Conservation (phyloP, 129 eudicot genomes). For the Sambucus nigra region DNA sequence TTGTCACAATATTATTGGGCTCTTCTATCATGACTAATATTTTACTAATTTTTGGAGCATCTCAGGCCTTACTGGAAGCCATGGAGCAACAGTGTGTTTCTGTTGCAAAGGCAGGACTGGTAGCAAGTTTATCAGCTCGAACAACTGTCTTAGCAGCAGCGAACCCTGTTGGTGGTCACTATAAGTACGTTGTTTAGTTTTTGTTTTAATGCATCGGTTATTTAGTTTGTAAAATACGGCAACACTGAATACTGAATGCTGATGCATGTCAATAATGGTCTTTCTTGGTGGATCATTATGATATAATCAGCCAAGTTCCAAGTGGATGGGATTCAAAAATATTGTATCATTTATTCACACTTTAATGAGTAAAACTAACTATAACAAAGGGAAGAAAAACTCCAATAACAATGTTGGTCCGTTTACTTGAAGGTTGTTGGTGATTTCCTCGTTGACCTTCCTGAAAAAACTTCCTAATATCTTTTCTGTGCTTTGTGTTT, state of each 20-base stretch:
- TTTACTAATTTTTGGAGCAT: constrained; percentile 12
- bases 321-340: background rate
- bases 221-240: too few species aligned
- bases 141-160: constrained; percentile 99
- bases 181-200: constrained; percentile 40
- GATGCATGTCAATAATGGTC: background rate
- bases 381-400: background rate
- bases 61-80: constrained; percentile 86
- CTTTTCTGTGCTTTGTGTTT: constrained; percentile 5
- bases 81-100: constrained; percentile 99
- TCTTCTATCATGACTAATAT: background rate
- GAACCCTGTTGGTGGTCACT: constrained; percentile 98
- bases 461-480: background rate
- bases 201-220: background rate
- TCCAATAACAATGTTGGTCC: background rate
- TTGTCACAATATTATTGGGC: constrained; percentile 7
- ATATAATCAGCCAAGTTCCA: background rate
- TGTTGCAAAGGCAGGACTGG: constrained; percentile 98
- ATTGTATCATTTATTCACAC: background rate
- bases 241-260: background rate
- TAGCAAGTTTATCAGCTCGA: constrained; percentile 97
- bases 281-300: background rate
- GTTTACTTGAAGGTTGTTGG: background rate
- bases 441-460: constrained; percentile 10
- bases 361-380: background rate